phyloP scores from a whole-genome alignment of 2,329 filamentous ascomycete genomes.

The Apiospora phragmitis region DNA sequence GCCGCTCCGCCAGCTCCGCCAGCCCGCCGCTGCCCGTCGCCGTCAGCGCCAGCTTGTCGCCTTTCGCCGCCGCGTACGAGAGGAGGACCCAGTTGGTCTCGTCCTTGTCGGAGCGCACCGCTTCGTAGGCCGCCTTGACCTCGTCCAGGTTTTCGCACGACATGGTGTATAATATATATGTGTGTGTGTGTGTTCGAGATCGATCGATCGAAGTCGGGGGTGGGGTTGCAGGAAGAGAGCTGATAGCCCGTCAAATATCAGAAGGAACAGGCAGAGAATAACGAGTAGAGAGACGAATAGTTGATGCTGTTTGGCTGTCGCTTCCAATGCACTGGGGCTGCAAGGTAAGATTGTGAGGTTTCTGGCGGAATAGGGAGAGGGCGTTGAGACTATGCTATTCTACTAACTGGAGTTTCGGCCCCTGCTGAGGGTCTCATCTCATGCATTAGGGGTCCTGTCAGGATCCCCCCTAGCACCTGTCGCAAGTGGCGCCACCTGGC shows the following conservation, averaged over 20 bases:
- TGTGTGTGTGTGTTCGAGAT: constrained; percentile 4
- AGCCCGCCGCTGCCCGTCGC: constrained; percentile 62
- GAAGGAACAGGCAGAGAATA: background rate
- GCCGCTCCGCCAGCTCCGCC: constrained; percentile 52
- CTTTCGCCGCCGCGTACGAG: constrained; percentile 56
- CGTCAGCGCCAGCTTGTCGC: constrained; percentile 57
- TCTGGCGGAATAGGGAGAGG: background rate
- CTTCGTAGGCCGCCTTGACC: constrained; percentile 64
- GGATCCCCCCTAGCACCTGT: background rate
- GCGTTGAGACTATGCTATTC: background rate
- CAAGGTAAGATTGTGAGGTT: background rate
- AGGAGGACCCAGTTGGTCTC: constrained; percentile 67
- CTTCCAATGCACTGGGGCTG: background rate
- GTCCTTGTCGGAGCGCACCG: constrained; percentile 67
- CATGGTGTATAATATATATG: constrained; percentile 38
- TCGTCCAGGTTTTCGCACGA: constrained; percentile 59
- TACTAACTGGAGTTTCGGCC: background rate
- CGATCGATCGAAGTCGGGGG: background rate
- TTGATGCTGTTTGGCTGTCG: background rate
- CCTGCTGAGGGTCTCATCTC: constrained; percentile 2
- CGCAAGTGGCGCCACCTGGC: constrained; percentile 5
- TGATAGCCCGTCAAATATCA: background rate
- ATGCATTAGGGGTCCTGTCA: constrained; percentile 8
- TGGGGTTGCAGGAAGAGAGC: background rate
- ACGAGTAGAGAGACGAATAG: background rate